Percentiles rank a stretch among this genome's conserved stretches.
Evolutionary conservation across 2,329 filamentous ascomycete species (phyloP).

Genomic region (Grosmannia serpens): DNA sequence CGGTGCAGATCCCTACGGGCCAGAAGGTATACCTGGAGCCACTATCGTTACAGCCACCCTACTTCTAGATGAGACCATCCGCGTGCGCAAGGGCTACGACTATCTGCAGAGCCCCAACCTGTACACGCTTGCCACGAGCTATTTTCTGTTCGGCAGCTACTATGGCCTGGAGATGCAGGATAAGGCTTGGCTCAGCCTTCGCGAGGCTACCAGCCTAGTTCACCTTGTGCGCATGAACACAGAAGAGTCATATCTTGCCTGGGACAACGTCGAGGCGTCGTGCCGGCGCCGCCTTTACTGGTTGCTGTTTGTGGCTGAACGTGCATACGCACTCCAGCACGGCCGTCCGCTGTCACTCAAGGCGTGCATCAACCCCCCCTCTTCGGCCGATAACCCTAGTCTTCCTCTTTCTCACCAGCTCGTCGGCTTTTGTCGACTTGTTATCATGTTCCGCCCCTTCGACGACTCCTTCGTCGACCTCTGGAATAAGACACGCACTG

Average conservation of each 20-base stretch:
- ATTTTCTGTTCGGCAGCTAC: constrained; percentile 65
- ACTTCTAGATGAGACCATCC: constrained; percentile 54
- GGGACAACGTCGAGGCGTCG: constrained; percentile 47
- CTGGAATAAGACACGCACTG: constrained; percentile 54
- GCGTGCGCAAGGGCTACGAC: constrained; percentile 53
- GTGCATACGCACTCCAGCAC: constrained; percentile 61
- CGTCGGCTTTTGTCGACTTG: constrained; percentile 46
- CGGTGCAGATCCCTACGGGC: constrained; percentile 40
- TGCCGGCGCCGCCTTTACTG: constrained; percentile 59
- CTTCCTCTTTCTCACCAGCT: constrained; percentile 43
- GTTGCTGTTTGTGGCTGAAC: constrained; percentile 61
- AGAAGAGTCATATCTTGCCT: constrained; percentile 50
- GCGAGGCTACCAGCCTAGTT: constrained; percentile 63
- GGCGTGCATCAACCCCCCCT: constrained; percentile 55
- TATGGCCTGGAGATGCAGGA: constrained; percentile 62
- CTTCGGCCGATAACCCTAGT: constrained; percentile 46
- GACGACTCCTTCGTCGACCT: constrained; percentile 51
- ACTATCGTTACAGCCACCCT: constrained; percentile 54
- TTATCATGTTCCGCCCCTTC: constrained; percentile 53
- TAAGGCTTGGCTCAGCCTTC: constrained; percentile 68
- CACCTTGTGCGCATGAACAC: constrained; percentile 49
- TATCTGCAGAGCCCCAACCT: constrained; percentile 44
- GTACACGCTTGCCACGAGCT: constrained; percentile 58
- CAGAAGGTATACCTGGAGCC: constrained; percentile 44
- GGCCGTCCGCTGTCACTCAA: constrained; percentile 59